Evolutionary conservation across 208 protist genomes (phyloP).

Genomic region (Leishmania gerbilli): DNA sequence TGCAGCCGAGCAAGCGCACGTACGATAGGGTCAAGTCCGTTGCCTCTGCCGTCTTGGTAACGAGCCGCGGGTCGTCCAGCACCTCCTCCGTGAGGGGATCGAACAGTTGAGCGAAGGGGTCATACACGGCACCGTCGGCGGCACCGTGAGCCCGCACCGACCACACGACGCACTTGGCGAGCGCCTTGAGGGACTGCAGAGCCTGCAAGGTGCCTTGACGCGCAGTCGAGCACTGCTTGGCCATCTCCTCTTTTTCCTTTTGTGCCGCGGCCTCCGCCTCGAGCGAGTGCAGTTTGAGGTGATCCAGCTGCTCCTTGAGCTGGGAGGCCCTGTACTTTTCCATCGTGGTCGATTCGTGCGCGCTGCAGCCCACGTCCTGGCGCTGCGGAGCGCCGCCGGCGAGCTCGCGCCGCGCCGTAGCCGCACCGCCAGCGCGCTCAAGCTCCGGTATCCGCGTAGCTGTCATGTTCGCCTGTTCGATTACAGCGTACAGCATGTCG

Average conservation of each 20-base stretch:
- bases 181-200: constrained; percentile 32
- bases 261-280: constrained; percentile 19
- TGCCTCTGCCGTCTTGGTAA: constrained; percentile 51
- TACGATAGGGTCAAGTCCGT: constrained; percentile 40
- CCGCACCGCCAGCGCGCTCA: constrained; percentile 20
- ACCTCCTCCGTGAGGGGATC: constrained; percentile 25
- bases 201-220: constrained; percentile 37
- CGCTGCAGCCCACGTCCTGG: constrained; percentile 36
- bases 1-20: constrained; percentile 28
- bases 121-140: constrained; percentile 13
- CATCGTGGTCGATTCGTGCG: constrained; percentile 31
- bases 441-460: constrained; percentile 26
- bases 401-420: not conserved
- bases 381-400: constrained; percentile 15
- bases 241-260: constrained; percentile 17
- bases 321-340: constrained; percentile 55
- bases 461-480: constrained; percentile 43
- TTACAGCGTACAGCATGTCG: constrained; percentile 51
- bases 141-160: constrained; percentile 16
- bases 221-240: constrained; percentile 13
- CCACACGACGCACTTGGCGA: constrained; percentile 28
- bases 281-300: constrained; percentile 35
- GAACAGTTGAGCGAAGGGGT: constrained; percentile 32
- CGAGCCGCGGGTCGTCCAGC: constrained; percentile 53
- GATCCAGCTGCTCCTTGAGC: constrained; percentile 52